These are phyloP conservation scores for Cadophora sp. DNA, from an alignment of 2,329 filamentous ascomycete genomes.

Conservation along the genomic window DNA sequence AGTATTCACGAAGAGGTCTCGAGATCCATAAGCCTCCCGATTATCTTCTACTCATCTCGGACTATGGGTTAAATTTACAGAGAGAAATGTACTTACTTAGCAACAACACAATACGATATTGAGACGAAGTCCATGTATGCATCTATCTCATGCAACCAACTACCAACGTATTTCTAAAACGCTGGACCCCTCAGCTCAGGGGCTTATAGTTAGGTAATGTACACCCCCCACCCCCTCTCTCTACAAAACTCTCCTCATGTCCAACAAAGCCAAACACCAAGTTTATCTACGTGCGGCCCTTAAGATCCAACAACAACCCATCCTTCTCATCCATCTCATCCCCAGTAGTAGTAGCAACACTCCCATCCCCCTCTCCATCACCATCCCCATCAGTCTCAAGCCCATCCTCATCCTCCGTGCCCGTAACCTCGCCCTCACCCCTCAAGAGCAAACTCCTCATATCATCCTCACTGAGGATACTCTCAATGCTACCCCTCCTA, in stretches of 20 bases:
- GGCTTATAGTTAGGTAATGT: neutral
- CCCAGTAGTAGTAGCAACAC: neutral
- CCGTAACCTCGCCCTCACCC: constrained; percentile 41
- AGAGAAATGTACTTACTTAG: no score
- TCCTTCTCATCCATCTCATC: constrained; percentile 11
- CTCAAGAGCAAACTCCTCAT: constrained; percentile 54
- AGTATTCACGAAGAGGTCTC: no score
- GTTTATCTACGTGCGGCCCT: neutral
- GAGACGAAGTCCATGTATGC: no score
- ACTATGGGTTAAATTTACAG: no score
- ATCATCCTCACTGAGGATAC: constrained; percentile 67
- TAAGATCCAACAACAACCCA: constrained; percentile 13
- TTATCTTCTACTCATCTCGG: no score
- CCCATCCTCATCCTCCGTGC: constrained; percentile 42
- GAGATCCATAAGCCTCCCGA: no score
- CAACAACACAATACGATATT: no score
- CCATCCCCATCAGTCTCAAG: neutral
- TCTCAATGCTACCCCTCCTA: constrained; percentile 62
- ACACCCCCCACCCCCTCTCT: neutral
- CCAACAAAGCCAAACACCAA: neutral
- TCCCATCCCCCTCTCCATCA: neutral
- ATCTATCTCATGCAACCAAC: neutral
- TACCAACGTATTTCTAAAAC: neutral
- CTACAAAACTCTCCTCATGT: neutral
- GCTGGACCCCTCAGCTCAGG: neutral